Conservation (phyloP, 2,329 filamentous ascomycete genomes). For the Exophiala alcalophila region DNA sequence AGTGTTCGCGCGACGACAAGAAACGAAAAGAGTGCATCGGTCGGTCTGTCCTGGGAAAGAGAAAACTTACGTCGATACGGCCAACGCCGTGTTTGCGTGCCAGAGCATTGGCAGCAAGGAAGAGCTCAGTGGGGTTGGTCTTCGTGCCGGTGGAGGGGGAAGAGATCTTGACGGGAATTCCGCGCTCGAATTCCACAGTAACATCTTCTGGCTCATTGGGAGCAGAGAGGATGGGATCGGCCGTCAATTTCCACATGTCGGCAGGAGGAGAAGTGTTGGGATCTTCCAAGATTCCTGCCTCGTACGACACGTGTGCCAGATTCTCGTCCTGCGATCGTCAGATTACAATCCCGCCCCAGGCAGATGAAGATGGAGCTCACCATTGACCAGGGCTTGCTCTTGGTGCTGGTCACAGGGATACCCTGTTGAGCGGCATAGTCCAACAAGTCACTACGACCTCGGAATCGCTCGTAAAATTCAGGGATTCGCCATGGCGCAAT, state of each 20-base stretch:
- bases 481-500: conserved; percentile 51
- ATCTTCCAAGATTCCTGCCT: conserved; percentile 69
- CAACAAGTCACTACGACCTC: conserved; percentile 49
- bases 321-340: conserved; percentile 55
- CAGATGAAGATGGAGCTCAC: background rate
- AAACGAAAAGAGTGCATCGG: background rate
- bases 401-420: conserved; percentile 18
- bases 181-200: conserved; percentile 69
- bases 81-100: conserved; percentile 71
- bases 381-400: conserved; percentile 63
- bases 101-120: conserved; percentile 56
- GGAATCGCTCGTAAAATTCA: conserved; percentile 49
- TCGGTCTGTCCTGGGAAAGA: conserved; percentile 1
- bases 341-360: background rate
- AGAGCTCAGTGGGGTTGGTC: conserved; percentile 69
- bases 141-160: conserved; percentile 58
- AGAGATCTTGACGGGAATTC: conserved; percentile 67
- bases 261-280: conserved; percentile 59
- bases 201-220: conserved; percentile 70
- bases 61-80: conserved; percentile 44
- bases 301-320: conserved; percentile 63
- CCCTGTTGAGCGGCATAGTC: conserved; percentile 43
- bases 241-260: conserved; percentile 76
- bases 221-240: conserved; percentile 33
- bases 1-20: conserved; percentile 34